Conservation (phyloP, 805 yeast genomes). For the Ogataea methanolica region DNA sequence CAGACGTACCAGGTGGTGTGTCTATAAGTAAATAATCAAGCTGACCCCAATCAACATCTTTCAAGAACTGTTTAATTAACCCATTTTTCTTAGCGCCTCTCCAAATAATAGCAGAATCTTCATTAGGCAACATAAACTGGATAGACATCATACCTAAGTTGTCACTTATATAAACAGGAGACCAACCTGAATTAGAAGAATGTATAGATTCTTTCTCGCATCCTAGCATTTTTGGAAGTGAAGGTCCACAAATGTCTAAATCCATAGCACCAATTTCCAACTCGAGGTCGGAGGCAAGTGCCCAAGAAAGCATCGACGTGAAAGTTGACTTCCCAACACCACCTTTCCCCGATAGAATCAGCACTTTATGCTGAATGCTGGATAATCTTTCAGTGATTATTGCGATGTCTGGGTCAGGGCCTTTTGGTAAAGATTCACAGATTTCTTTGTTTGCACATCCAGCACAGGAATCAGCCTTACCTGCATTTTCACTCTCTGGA, state of each 20-base stretch:
- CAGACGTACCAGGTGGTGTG: conserved; percentile 98
- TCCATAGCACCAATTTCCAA: conserved; percentile 96
- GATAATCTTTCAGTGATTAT: conserved; percentile 63
- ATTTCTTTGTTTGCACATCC: conserved; percentile 94
- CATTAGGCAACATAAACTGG: conserved; percentile 89
- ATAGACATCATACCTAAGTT: conserved; percentile 94
- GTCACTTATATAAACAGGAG: conserved; percentile 94
- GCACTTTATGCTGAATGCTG: conserved; percentile 68
- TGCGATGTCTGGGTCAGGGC: conserved; percentile 93
- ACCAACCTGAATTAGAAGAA: conserved; percentile 89
- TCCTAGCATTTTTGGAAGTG: conserved; percentile 91
- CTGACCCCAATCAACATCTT: conserved; percentile 94
- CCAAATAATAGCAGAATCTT: conserved; percentile 95
- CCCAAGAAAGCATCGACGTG: conserved; percentile 96
- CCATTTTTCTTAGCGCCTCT: conserved; percentile 95
- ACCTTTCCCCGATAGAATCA: conserved; percentile 68
- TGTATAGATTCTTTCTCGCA: conserved; percentile 83
- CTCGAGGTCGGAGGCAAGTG: conserved; percentile 75
- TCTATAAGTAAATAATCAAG: conserved; percentile 86
- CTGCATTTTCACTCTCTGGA: conserved; percentile 91
- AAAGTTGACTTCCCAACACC: conserved; percentile 98
- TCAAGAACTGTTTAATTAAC: conserved; percentile 85
- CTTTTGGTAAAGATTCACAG: conserved; percentile 84
- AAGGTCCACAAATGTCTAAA: conserved; percentile 96
- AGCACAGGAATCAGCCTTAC: conserved; percentile 86